phyloP scores from a whole-genome alignment of 495 filamentous ascomycete genomes.

The Penicillium simplicissimum region DNA sequence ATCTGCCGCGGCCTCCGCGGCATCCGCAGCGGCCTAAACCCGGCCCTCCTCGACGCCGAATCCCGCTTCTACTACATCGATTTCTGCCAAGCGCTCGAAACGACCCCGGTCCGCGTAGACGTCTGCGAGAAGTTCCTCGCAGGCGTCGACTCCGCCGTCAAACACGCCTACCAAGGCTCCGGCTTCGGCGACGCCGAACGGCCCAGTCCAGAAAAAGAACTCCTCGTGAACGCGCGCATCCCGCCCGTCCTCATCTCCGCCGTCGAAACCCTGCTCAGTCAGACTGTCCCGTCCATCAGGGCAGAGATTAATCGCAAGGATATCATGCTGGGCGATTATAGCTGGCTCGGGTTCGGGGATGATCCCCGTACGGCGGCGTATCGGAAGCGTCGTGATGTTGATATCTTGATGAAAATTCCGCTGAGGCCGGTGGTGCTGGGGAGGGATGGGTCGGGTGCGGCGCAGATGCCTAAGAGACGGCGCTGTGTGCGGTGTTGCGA shows the following conservation, averaged over 20 bases:
- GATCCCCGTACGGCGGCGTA: constrained; percentile 43
- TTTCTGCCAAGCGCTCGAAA: constrained; percentile 43
- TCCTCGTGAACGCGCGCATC: constrained; percentile 48
- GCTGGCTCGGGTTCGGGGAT: constrained; percentile 49
- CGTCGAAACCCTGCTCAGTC: constrained; percentile 44
- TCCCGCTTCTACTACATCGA: constrained; percentile 44
- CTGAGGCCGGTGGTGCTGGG: constrained; percentile 24
- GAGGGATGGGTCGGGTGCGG: constrained; percentile 4
- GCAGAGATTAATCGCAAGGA: constrained; percentile 50
- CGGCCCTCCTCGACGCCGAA: constrained; percentile 34
- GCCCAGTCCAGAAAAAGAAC: constrained; percentile 48
- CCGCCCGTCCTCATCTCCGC: constrained; percentile 45
- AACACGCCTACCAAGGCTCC: constrained; percentile 46
- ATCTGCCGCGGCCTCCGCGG: constrained; percentile 63
- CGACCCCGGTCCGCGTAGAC: constrained; percentile 45
- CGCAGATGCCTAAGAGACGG: constrained; percentile 22
- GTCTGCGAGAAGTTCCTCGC: constrained; percentile 52
- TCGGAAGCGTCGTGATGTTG: constrained; percentile 39
- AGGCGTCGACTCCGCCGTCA: constrained; percentile 49
- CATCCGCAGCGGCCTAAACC: constrained; percentile 38
- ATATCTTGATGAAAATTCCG: constrained; percentile 48
- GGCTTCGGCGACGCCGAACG: constrained; percentile 50
- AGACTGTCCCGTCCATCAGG: constrained; percentile 41
- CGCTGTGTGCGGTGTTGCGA: constrained; percentile 49
- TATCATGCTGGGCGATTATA: constrained; percentile 50